Evolutionary conservation across 306 rosid genomes (phyloP), one percentile per base, ranked within the genome.

Genomic region (Cicer bijugum): DNA sequence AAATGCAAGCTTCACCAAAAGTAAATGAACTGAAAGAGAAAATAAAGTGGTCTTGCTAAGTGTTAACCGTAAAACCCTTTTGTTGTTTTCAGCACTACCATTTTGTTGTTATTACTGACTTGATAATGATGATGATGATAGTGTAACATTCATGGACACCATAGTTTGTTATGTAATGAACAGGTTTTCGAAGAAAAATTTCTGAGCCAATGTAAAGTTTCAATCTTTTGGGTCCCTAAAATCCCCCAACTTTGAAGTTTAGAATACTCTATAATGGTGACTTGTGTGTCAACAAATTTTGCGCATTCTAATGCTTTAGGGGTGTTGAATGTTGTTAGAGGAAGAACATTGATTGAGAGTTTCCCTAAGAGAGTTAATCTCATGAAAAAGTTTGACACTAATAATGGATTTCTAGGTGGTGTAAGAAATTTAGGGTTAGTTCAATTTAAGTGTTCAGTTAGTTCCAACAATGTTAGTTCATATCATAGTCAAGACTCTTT

Each of bases 401-500:
- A 80, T 81, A 71, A 68, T 78, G 84, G 84, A 20, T 73, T 79
- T 77, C 9, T 59, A 43, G 70, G 89, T 46, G 79, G 76, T 10
- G 51, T 16, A 52, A 82, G 84, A 47, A 94, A 86, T 81, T 85
- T 78, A 48, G 62, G 67, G 55, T 75, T 80, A 55, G 64, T 81
- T 75, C 89, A 82, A 9, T 48, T 88, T 19, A 91, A 82, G 87
- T 87, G 91, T 52, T 82, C 88, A 1, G 35, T 82, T 11, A 87
- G 80, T 77, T 83, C 98, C 23, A 86, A 88, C 69, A 82, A 80
- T 70, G 82, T 84, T 7, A 77, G 84, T 70, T 65, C 88, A 0
- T 87, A 88, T 80, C 87, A 76, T 20, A 87, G 81, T 33, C 86
- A 82, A 69, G 98, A 94, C 78, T 97, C 96, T 80, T 94, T 94